Evolutionary conservation across 768 basidiomycete species (phyloP), one percentile per base, ranked within the genome.

Genomic region (Leucocoprinus leucothites): DNA sequence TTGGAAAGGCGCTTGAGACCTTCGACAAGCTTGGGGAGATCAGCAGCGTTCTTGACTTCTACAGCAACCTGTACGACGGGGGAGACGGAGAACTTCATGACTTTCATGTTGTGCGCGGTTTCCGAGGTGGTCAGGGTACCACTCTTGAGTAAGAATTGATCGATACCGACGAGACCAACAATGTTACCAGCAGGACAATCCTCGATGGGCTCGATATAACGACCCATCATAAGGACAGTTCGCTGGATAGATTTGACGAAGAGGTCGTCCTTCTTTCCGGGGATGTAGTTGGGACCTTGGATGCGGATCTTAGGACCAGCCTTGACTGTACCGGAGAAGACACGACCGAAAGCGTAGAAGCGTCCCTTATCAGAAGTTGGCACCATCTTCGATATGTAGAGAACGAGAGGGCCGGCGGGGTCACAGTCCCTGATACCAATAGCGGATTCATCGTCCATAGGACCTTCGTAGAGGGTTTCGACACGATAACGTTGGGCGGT

Each of bases 351-450:
- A 58, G 97, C 97, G 75, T 98, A 98, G 90, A 98, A 99, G 58
- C 97, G 94, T 67, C 97, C 97, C 78, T 98, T 98, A 75, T 99
- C 97, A 63, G 97, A 97, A 40, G 97, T 98, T 60, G 97, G 97
- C 65, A 98, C 97, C 97, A 99, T 98, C 86, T 98, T 98, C 63
- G 97, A 98, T 76, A 99, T 81, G 76, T 99, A 99, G 60, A 96
- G 84, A 68, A 98, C 94, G 59, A 99, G 89, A 61, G 97, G 97
- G 50, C 87, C 97, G 43, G 86, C 88, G 71, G 97, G 89, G 76
- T 98, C 92, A 71, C 97, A 99, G 71, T 98, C 95, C 51, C 97
- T 87, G 79, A 99, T 95, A 77, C 86, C 92, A 63, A 98, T 93
- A 63, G 97, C 97, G 57, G 93, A 97, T 75, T 99, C 97, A 69